phyloP scores from a whole-genome alignment of 2,329 filamentous ascomycete genomes.

The Microcyclosporella mali region DNA sequence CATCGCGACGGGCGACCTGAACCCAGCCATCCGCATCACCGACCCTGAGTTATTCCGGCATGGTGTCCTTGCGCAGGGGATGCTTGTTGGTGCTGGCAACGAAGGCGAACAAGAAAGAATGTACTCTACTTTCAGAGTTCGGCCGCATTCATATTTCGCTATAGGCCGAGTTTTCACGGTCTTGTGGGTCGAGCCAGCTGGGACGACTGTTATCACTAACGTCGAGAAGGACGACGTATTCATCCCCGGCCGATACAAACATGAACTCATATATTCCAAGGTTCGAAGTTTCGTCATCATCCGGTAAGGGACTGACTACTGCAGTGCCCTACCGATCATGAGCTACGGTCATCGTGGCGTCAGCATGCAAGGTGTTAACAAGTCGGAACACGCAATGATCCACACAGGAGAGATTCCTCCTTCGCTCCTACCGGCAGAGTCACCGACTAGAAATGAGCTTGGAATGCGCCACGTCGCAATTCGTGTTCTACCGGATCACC shows the following conservation, averaged over 20 bases:
- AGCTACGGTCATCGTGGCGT: slow-evolving; percentile 23
- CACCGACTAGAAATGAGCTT: not conserved
- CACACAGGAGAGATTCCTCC: slow-evolving; percentile 10
- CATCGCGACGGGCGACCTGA: no score
- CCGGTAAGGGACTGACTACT: slow-evolving; percentile 11
- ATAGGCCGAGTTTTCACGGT: slow-evolving; percentile 17
- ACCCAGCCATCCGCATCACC: no score
- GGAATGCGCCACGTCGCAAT: slow-evolving; percentile 5
- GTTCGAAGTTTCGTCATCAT: slow-evolving; percentile 25
- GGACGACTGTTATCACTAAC: slow-evolving; percentile 8
- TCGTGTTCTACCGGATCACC: slow-evolving; percentile 11
- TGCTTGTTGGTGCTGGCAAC: not conserved
- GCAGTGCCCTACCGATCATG: slow-evolving; percentile 18
- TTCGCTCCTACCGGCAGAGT: not conserved
- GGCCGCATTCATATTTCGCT: slow-evolving; percentile 8
- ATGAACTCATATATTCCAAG: slow-evolving; percentile 17
- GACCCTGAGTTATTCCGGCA: not conserved
- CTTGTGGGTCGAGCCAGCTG: slow-evolving; percentile 20
- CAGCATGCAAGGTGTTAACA: slow-evolving; percentile 9
- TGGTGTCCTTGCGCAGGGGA: not conserved
- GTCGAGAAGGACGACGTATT: slow-evolving; percentile 1
- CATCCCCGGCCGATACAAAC: slow-evolving; percentile 1
- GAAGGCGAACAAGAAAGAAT: slow-evolving; percentile 2
- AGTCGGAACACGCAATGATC: slow-evolving; percentile 25
- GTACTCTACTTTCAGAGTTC: slow-evolving; percentile 1